Evolutionary conservation across 1,284 basidiomycete species (phyloP).

Genomic region (Neonothopanus nambi): DNA sequence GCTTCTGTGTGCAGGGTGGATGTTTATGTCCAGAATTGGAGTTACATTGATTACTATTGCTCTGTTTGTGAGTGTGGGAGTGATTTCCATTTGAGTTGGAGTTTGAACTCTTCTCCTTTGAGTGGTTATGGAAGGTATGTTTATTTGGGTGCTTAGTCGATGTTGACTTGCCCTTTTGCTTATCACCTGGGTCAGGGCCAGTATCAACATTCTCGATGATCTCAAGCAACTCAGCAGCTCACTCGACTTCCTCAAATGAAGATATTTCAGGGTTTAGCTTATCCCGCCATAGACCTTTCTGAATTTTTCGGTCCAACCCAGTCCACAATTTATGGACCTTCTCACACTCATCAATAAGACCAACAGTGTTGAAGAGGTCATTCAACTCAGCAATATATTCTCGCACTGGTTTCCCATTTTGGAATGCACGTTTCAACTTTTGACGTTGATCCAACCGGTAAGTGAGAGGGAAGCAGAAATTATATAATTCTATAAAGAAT

Average conservation of each 20-base stretch:
- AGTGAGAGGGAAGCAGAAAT: slow-evolving; percentile 44
- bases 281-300: slow-evolving; percentile 13
- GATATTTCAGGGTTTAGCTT: slow-evolving; percentile 15
- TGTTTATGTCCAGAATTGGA: no score
- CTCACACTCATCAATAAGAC: slow-evolving; percentile 28
- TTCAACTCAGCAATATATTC: slow-evolving; percentile 33
- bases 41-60: no score
- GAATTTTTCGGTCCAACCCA: slow-evolving; percentile 23
- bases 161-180: no score
- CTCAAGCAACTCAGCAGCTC: slow-evolving; percentile 10
- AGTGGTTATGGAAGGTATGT: no score
- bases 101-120: no score
- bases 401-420: slow-evolving; percentile 23
- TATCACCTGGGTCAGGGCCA: neutral
- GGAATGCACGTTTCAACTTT: slow-evolving; percentile 23
- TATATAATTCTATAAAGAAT: slow-evolving; percentile 40
- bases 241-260: neutral
- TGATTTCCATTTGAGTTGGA: no score
- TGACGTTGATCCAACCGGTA: slow-evolving; percentile 28
- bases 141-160: no score
- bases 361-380: slow-evolving; percentile 32
- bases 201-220: slow-evolving; percentile 14
- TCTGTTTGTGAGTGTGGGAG: no score
- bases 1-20: no score
- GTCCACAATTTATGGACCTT: slow-evolving; percentile 35